These are phyloP conservation scores for Prunus kanzakura DNA, from an alignment of 306 rosid genomes.

Conservation along the genomic window DNA sequence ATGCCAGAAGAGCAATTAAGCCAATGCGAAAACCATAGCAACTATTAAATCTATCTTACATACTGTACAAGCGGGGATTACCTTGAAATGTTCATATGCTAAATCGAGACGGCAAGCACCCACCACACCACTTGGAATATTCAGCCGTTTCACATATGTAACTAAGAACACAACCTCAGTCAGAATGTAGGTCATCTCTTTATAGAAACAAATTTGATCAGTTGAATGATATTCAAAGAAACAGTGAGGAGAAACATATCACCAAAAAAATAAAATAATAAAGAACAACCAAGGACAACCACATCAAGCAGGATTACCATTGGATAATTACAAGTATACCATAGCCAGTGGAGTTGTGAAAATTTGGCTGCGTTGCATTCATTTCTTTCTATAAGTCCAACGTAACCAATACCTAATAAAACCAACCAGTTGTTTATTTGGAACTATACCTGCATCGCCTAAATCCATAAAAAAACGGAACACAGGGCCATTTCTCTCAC, in stretches of 20 bases:
- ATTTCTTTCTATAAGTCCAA: too few species aligned
- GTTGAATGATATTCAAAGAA: not conserved
- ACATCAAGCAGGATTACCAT: too few species aligned
- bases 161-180: slow-evolving; percentile 50
- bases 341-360: too few species aligned
- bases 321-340: too few species aligned
- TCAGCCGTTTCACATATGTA: slow-evolving; percentile 82
- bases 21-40: not conserved
- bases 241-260: not conserved
- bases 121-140: slow-evolving; percentile 98
- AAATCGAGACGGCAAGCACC: slow-evolving; percentile 97
- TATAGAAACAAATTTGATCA: not conserved
- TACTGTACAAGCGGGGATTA: slow-evolving; percentile 19
- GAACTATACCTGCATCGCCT: slow-evolving; percentile 88
- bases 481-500: slow-evolving; percentile 87
- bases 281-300: too few species aligned
- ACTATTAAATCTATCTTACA: not conserved
- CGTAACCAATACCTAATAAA: not conserved
- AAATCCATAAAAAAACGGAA: slow-evolving; percentile 96
- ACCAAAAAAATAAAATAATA: not conserved
- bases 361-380: too few species aligned
- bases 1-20: not conserved
- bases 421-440: not conserved
- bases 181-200: slow-evolving; percentile 17
- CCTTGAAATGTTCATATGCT: slow-evolving; percentile 96